Conservation (phyloP, 495 filamentous ascomycete genomes). For the Penicillium waksmanii region DNA sequence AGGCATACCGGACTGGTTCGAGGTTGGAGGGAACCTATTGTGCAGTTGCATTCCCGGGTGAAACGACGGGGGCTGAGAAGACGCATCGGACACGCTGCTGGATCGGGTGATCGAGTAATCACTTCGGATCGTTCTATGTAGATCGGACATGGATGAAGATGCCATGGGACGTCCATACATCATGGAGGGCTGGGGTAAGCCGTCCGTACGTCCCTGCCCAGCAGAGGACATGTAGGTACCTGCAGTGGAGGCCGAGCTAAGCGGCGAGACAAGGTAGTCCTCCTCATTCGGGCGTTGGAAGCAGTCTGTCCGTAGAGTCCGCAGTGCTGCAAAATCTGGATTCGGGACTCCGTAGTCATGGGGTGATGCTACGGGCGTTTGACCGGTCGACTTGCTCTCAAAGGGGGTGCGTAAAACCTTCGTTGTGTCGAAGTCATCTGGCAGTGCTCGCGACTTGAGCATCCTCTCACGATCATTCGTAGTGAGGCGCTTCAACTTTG, state of each 20-base stretch:
- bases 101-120: slow-evolving; percentile 44
- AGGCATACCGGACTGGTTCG: slow-evolving; percentile 36
- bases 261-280: slow-evolving; percentile 49
- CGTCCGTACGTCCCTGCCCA: slow-evolving; percentile 33
- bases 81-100: slow-evolving; percentile 48
- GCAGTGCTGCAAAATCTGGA: slow-evolving; percentile 23
- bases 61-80: slow-evolving; percentile 31
- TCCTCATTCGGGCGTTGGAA: slow-evolving; percentile 44
- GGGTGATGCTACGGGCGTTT: slow-evolving; percentile 39
- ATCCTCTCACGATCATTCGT: slow-evolving; percentile 92
- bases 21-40: slow-evolving; percentile 34
- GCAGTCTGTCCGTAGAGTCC: slow-evolving; percentile 44
- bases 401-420: slow-evolving; percentile 84
- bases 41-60: slow-evolving; percentile 39
- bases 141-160: slow-evolving; percentile 32
- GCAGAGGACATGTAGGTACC: slow-evolving; percentile 47
- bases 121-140: slow-evolving; percentile 40
- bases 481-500: slow-evolving; percentile 93
- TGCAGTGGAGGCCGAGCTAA: slow-evolving; percentile 47
- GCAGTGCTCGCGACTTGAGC: slow-evolving; percentile 89
- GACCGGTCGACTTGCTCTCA: slow-evolving; percentile 37
- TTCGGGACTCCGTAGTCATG: slow-evolving; percentile 25
- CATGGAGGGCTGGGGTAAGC: slow-evolving; percentile 28
- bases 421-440: slow-evolving; percentile 90
- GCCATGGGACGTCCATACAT: slow-evolving; percentile 38